Conservation (phyloP, 2,329 filamentous ascomycete species). For the Trichophyton equinum region DNA sequence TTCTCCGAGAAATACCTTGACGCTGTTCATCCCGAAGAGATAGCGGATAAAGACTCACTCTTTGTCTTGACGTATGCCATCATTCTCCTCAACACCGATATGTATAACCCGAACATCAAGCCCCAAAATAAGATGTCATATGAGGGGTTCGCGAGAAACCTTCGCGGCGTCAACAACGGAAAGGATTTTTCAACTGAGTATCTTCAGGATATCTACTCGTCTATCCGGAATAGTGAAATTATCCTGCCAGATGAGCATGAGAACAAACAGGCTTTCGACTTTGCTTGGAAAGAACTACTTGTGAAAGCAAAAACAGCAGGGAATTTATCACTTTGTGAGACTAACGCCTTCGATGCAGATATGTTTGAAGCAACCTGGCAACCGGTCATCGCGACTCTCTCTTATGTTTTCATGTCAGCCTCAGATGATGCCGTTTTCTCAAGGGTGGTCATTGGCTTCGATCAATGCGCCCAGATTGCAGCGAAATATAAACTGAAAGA, state of each 20-base stretch:
- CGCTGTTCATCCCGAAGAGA: slow-evolving; percentile 55
- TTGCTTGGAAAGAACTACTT: slow-evolving; percentile 90
- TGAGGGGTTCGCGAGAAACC: slow-evolving; percentile 70
- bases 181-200: slow-evolving; percentile 76
- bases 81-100: slow-evolving; percentile 94
- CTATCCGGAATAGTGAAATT: slow-evolving; percentile 86
- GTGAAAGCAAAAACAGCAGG: slow-evolving; percentile 69
- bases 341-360: slow-evolving; percentile 90
- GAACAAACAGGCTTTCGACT: slow-evolving; percentile 91
- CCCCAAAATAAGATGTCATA: slow-evolving; percentile 69
- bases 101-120: slow-evolving; percentile 82
- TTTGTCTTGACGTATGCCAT: slow-evolving; percentile 91
- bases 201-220: slow-evolving; percentile 74
- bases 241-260: slow-evolving; percentile 95
- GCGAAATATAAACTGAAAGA: slow-evolving; percentile 71
- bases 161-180: slow-evolving; percentile 79
- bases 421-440: slow-evolving; percentile 94
- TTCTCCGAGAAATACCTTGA: slow-evolving; percentile 79
- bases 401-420: slow-evolving; percentile 98
- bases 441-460: slow-evolving; percentile 84
- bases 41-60: slow-evolving; percentile 75
- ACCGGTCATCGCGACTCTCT: slow-evolving; percentile 84
- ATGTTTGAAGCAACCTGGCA: slow-evolving; percentile 97
- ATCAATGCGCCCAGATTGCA: slow-evolving; percentile 89
- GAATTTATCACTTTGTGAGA: slow-evolving; percentile 65